Evolutionary conservation across 306 rosid genomes (phyloP), one percentile per base, ranked within the genome.

Genomic region (Prunus mongolica): DNA sequence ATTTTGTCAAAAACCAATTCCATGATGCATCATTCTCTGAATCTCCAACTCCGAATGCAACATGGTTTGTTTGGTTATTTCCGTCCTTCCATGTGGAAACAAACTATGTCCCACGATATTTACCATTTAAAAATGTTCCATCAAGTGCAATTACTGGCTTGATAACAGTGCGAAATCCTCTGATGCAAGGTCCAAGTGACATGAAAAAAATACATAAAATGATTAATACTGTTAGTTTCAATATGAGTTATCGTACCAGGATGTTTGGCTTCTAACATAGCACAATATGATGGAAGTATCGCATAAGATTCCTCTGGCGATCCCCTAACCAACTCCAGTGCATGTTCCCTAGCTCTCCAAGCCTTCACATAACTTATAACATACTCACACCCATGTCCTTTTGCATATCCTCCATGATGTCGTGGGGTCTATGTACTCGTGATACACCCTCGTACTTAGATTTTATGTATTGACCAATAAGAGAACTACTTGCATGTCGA

Each of bases 251-350:
- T 65, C 44, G 0, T 56, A 32, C 1, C 71, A 2, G n/a, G 47
- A 28, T 74, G 47, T 18, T 27, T 74, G 7, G 12, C 12, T 32
- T 62, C 41, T 22, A 62, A 27, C 45, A 63, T 18, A 8, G 32
- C 56, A 9, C 56, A 62, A 49, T 61, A 62, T 3, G 65, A 32
- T n/a, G 62, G 63, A 34, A 71, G 28, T 6, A 54, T 34, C 9
- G 25, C 51, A 38, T 12, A 71, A 6, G 76, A 71, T 55, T 71
- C 75, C 18, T 71, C 51, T 71, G 49, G 75, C n/a, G 14, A n/a
- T 19, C 52, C 85, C 8, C 78, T 68, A 8, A 80, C 78, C 66
- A 73, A 11, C 16, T 76, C 18, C 0, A 50, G 5, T 50, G 55
- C 55, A 50, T 14, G 4, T 50, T 50, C 55, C 18, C 55, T 50